Percentiles rank a stretch among this genome's conserved stretches.
Evolutionary conservation across 2,329 filamentous ascomycete species (phyloP).

Genomic region (Metarhizium guizhouense): DNA sequence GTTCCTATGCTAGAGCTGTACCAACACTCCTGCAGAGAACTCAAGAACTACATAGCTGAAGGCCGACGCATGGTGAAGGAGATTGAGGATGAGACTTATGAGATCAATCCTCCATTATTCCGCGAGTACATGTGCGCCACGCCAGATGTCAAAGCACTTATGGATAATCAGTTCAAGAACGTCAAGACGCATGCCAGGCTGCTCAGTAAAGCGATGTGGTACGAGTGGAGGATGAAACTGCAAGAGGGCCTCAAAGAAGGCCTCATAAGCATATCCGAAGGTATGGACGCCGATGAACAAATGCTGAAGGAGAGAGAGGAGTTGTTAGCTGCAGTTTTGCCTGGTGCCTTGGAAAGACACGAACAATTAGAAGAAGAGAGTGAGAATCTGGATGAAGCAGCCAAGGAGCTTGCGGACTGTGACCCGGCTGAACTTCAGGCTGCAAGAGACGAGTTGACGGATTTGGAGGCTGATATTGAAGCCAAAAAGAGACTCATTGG

Average conservation of each 20-base stretch:
- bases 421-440: slow-evolving; percentile 70
- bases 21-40: slow-evolving; percentile 88
- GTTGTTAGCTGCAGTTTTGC: slow-evolving; percentile 59
- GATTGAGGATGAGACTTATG: slow-evolving; percentile 80
- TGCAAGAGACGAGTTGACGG: slow-evolving; percentile 59
- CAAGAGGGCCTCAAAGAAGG: slow-evolving; percentile 73
- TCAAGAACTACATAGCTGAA: slow-evolving; percentile 95
- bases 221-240: slow-evolving; percentile 91
- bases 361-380: slow-evolving; percentile 55
- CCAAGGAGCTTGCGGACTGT: slow-evolving; percentile 66
- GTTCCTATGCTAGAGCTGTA: slow-evolving; percentile 91
- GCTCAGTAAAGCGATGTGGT: slow-evolving; percentile 94
- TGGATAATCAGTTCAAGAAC: slow-evolving; percentile 97
- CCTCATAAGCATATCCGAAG: slow-evolving; percentile 63
- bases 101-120: slow-evolving; percentile 87
- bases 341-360: slow-evolving; percentile 51
- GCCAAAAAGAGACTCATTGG: slow-evolving; percentile 60
- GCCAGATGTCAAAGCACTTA: slow-evolving; percentile 71
- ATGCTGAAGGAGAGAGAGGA: slow-evolving; percentile 58
- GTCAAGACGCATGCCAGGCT: slow-evolving; percentile 88
- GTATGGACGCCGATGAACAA: slow-evolving; percentile 66
- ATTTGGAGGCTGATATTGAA: slow-evolving; percentile 58
- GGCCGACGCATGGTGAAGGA: slow-evolving; percentile 82
- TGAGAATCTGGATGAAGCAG: slow-evolving; percentile 59
- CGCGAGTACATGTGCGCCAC: slow-evolving; percentile 82